phyloP scores from a whole-genome alignment of 345 rosid genomes.

The Pistacia integerrima region DNA sequence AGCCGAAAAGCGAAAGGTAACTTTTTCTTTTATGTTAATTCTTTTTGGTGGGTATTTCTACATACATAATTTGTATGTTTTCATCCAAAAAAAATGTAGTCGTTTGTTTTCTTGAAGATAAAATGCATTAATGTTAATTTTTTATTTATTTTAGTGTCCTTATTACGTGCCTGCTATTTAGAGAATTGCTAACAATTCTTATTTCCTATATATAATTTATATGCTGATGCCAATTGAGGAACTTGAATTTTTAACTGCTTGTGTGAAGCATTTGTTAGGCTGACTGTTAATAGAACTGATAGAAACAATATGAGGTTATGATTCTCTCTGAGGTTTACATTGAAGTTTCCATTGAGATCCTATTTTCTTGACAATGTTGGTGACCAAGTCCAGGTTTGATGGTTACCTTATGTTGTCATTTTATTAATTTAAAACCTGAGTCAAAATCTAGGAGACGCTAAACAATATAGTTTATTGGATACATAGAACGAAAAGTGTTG shows the following conservation, averaged over 20 bases:
- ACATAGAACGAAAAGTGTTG: no score
- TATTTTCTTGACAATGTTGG: neutral
- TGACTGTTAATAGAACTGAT: slow-evolving; percentile 6
- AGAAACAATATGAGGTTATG: neutral
- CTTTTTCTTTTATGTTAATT: neutral
- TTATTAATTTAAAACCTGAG: neutral
- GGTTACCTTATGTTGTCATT: neutral
- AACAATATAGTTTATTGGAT: no score
- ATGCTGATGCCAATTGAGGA: neutral
- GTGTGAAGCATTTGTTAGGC: neutral
- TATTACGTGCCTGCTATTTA: no score
- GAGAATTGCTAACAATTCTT: no score
- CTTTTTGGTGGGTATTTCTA: neutral
- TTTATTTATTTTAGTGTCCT: no score
- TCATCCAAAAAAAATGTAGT: no score
- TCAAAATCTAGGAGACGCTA: neutral
- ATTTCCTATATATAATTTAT: no score
- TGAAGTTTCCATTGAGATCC: neutral
- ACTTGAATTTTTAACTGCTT: neutral
- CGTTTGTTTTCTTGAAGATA: no score
- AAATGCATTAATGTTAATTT: no score
- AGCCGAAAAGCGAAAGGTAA: slow-evolving; percentile 84
- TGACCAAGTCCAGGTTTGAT: neutral
- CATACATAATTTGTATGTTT: neutral
- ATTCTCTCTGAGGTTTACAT: no score